phyloP scores from a whole-genome alignment of 192 early-diverging fungal genomes.

The Dispira simplex region DNA sequence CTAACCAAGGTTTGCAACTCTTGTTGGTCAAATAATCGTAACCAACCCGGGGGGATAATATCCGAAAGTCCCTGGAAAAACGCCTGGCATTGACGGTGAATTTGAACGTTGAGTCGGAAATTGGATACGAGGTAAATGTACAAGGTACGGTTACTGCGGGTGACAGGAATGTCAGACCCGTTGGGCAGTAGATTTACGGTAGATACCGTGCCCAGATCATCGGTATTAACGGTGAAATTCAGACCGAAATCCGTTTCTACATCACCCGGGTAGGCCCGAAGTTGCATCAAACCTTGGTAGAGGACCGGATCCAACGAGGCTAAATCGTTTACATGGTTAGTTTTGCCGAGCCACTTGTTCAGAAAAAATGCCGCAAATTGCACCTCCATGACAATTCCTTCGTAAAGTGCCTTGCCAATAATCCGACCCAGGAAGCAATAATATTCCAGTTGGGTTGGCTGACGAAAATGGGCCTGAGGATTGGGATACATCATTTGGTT shows the following conservation, averaged over 20 bases:
- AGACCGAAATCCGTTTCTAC: slow-evolving; percentile 46
- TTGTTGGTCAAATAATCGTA: slow-evolving; percentile 78
- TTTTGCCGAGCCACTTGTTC: slow-evolving; percentile 47
- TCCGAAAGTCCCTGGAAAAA: slow-evolving; percentile 75
- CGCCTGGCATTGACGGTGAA: slow-evolving; percentile 56
- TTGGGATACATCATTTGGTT: slow-evolving; percentile 63
- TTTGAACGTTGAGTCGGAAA: slow-evolving; percentile 73
- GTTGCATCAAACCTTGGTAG: slow-evolving; percentile 50
- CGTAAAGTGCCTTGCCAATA: slow-evolving; percentile 74
- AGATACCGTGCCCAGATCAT: slow-evolving; percentile 14
- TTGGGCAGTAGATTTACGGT: slow-evolving; percentile 59
- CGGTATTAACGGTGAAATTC: slow-evolving; percentile 50
- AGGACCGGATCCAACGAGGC: slow-evolving; percentile 63
- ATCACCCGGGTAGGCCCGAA: slow-evolving; percentile 58
- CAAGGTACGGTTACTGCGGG: slow-evolving; percentile 65
- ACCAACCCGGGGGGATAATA: slow-evolving; percentile 76
- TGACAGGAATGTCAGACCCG: slow-evolving; percentile 66
- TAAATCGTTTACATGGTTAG: slow-evolving; percentile 64
- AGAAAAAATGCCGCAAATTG: slow-evolving; percentile 76
- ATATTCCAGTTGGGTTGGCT: slow-evolving; percentile 30
- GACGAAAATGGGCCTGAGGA: slow-evolving; percentile 32
- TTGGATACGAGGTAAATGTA: slow-evolving; percentile 84
- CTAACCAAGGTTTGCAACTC: slow-evolving; percentile 85
- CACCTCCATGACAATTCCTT: slow-evolving; percentile 70
- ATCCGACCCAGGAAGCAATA: slow-evolving; percentile 67